These are phyloP conservation scores for Eustoma russellianum DNA, from an alignment of 257 asterid genomes.

Conservation along the genomic window DNA sequence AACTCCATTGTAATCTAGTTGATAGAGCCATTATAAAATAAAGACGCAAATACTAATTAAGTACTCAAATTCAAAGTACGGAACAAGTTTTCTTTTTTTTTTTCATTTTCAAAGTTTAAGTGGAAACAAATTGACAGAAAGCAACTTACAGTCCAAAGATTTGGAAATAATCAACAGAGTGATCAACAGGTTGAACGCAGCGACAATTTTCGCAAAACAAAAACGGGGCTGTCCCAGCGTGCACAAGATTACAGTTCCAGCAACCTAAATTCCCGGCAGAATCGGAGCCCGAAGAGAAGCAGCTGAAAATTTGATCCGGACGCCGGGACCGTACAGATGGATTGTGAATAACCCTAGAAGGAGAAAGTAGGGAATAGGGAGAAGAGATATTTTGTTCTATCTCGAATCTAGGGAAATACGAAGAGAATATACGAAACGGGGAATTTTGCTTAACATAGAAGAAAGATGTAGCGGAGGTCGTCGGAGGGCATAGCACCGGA, in stretches of 20 bases:
- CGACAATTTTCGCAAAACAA: constrained; percentile 70
- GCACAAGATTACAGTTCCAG: constrained; percentile 66
- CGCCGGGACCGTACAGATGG: constrained; percentile 11
- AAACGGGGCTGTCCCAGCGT: constrained; percentile 38
- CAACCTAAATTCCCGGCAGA: constrained; percentile 27
- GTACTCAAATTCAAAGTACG: not conserved
- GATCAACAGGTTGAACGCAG: constrained; percentile 62
- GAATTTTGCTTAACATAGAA: constrained; percentile 6
- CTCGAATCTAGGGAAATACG: constrained; percentile 7
- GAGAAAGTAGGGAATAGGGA: constrained; percentile 2
- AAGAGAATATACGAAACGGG: constrained; percentile 10
- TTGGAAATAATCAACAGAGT: constrained; percentile 63
- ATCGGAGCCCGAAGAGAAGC: constrained; percentile 31
- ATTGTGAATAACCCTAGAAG: constrained; percentile 14
- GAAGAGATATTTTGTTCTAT: constrained; percentile 11
- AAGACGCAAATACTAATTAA: not conserved
- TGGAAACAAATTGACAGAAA: not conserved
- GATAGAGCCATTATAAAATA: not conserved
- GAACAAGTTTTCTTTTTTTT: not conserved
- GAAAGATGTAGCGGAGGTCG: constrained; percentile 14
- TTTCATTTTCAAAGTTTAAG: not conserved
- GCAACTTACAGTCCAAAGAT: constrained; percentile 69
- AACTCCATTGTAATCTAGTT: not conserved
- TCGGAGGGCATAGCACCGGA: constrained; percentile 13
- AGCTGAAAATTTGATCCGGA: constrained; percentile 1